Percentiles rank a stretch among this genome's conserved stretches.
These are phyloP conservation scores for Cryptococcus sp. DNA, from an alignment of 1,284 basidiomycete species.

Conservation along the genomic window DNA sequence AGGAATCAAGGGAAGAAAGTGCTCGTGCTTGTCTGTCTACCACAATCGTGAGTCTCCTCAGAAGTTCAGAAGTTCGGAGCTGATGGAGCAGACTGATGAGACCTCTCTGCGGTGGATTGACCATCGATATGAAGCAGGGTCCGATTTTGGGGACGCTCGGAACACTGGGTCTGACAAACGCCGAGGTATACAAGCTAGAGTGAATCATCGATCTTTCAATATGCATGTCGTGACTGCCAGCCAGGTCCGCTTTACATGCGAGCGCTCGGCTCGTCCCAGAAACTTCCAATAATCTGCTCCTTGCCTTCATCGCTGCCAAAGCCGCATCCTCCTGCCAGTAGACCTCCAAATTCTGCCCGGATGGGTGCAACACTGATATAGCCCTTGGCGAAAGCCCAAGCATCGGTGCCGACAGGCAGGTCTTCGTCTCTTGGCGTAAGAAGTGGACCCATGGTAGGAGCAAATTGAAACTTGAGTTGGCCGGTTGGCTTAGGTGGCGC, in stretches of 20 bases:
- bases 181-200: conserved; percentile 42
- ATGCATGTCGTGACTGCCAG: no score
- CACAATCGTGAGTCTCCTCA: conserved; percentile 25
- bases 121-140: conserved; percentile 36
- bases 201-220: no score
- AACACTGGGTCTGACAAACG: conserved; percentile 31
- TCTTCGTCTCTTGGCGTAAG: conserved; percentile 59
- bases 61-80: conserved; percentile 1
- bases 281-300: neutral
- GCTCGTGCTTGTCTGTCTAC: conserved; percentile 41
- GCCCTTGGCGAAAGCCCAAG: conserved; percentile 51
- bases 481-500: neutral
- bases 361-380: conserved; percentile 38
- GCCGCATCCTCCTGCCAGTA: conserved; percentile 15
- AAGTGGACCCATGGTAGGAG: conserved; percentile 67
- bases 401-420: conserved; percentile 72
- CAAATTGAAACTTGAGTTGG: conserved; percentile 68
- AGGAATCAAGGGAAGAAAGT: conserved; percentile 12
- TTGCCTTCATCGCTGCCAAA: conserved; percentile 18
- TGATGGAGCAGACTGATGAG: conserved; percentile 27
- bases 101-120: conserved; percentile 37
- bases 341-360: conserved; percentile 28
- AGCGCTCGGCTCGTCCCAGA: neutral
- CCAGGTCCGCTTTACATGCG: neutral
- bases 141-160: conserved; percentile 31